Percentiles rank a stretch among this genome's conserved stretches.
Evolutionary conservation across 805 yeast genomes (phyloP).

Genomic region (Cyberlindnera sargentensis): DNA sequence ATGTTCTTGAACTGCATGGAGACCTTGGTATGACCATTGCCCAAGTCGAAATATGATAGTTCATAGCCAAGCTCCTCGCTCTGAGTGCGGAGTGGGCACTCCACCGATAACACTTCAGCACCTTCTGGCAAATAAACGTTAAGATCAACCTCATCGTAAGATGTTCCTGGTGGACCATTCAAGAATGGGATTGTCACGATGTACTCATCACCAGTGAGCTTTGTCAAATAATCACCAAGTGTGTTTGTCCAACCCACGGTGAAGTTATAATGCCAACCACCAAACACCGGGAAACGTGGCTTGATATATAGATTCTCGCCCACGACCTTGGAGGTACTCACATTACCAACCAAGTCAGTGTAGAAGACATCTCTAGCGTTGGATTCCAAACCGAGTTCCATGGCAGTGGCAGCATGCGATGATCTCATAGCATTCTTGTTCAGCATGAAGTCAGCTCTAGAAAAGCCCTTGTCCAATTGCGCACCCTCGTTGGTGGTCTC

Average conservation of each 20-base stretch:
- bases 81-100: slow-evolving; percentile 45
- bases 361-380: slow-evolving; percentile 62
- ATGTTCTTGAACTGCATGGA: slow-evolving; percentile 53
- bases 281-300: slow-evolving; percentile 93
- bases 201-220: slow-evolving; percentile 34
- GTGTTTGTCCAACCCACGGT: slow-evolving; percentile 88
- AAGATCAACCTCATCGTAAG: slow-evolving; percentile 55
- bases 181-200: slow-evolving; percentile 63
- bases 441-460: slow-evolving; percentile 71
- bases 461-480: slow-evolving; percentile 58
- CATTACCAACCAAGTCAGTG: slow-evolving; percentile 90
- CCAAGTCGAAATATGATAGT: slow-evolving; percentile 64
- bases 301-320: slow-evolving; percentile 43
- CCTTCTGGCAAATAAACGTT: slow-evolving; percentile 83
- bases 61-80: slow-evolving; percentile 25
- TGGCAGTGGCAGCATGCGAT: slow-evolving; percentile 52
- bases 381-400: slow-evolving; percentile 50
- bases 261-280: slow-evolving; percentile 94
- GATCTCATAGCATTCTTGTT: slow-evolving; percentile 42
- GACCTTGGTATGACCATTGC: slow-evolving; percentile 71
- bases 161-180: slow-evolving; percentile 62
- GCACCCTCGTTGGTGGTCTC: slow-evolving; percentile 77
- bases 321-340: slow-evolving; percentile 57
- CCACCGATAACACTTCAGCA: slow-evolving; percentile 49
- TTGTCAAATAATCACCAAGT: slow-evolving; percentile 45